Conservation (phyloP, 225 moss, liverwort and hornwort species). For the Pseudisothecium myosuroides region DNA sequence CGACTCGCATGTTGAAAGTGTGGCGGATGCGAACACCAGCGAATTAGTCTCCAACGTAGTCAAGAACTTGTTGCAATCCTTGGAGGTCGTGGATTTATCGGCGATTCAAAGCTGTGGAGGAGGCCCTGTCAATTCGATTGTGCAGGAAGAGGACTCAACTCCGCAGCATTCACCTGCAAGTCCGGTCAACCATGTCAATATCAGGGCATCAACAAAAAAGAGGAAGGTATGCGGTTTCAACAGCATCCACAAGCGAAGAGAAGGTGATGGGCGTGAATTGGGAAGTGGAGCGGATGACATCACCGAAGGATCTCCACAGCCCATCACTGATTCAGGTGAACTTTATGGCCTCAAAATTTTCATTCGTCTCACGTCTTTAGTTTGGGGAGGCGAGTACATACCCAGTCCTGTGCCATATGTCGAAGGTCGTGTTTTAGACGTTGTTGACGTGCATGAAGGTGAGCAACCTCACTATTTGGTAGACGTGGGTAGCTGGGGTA, state of each 20-base stretch:
- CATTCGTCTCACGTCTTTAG: not conserved
- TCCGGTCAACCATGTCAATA: no score
- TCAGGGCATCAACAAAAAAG: accelerated
- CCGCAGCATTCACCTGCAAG: accelerated
- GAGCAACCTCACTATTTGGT: not conserved
- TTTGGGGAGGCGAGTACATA: no score
- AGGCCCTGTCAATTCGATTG: accelerated
- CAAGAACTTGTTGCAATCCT: no score
- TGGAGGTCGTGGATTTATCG: no score
- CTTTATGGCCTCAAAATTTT: not conserved
- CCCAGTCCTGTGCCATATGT: not conserved
- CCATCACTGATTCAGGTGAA: no score
- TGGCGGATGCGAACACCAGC: no score
- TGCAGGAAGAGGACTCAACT: accelerated
- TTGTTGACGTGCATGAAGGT: not conserved
- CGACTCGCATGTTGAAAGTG: no score
- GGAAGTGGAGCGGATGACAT: accelerated
- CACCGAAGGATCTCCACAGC: no score
- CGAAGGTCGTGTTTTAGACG: not conserved
- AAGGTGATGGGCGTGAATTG: accelerated
- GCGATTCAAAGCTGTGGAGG: no score
- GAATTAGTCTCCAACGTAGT: no score
- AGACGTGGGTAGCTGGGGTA: not conserved
- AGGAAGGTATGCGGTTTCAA: no score
- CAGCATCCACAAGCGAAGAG: accelerated